Evolutionary conservation across 108 stramenopile genomes (phyloP).

Genomic region (Skeletonema marinoi): DNA sequence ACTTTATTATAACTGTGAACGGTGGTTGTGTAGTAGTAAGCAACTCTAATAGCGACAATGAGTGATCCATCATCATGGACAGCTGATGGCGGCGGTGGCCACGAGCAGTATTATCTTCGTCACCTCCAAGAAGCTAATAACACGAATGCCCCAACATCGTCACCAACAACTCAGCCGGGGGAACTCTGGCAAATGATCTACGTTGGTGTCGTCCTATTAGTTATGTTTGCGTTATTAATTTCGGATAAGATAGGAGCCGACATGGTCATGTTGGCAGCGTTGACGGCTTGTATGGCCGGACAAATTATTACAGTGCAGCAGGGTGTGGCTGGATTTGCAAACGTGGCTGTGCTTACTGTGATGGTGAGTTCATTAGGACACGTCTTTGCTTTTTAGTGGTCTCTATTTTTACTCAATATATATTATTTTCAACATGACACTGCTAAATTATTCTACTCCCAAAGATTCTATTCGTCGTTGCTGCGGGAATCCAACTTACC

Average conservation of each 20-base stretch:
- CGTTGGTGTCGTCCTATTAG: slow-evolving; percentile 57
- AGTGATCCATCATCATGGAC: no score
- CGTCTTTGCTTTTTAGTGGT: neutral
- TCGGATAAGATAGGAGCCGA: slow-evolving; percentile 76
- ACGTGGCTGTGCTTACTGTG: slow-evolving; percentile 82
- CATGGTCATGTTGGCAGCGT: slow-evolving; percentile 67
- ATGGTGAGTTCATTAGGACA: slow-evolving; percentile 39
- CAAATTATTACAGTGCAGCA: slow-evolving; percentile 68
- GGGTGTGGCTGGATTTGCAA: slow-evolving; percentile 82
- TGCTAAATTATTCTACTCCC: neutral
- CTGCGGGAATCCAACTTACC: slow-evolving; percentile 78
- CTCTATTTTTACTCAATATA: neutral
- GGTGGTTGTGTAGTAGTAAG: no score
- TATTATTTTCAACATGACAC: neutral
- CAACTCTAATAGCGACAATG: no score
- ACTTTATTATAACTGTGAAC: no score
- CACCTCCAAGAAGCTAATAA: neutral
- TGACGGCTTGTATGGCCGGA: slow-evolving; percentile 75
- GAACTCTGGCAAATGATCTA: slow-evolving; percentile 63
- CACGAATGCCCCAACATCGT: neutral
- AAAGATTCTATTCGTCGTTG: slow-evolving; percentile 77
- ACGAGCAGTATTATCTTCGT: no score
- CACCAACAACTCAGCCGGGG: neutral
- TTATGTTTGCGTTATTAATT: slow-evolving; percentile 69
- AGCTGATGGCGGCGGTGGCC: no score